Conservation (phyloP, 2,329 filamentous ascomycete genomes). For the Fusarium brevicatenulatum region DNA sequence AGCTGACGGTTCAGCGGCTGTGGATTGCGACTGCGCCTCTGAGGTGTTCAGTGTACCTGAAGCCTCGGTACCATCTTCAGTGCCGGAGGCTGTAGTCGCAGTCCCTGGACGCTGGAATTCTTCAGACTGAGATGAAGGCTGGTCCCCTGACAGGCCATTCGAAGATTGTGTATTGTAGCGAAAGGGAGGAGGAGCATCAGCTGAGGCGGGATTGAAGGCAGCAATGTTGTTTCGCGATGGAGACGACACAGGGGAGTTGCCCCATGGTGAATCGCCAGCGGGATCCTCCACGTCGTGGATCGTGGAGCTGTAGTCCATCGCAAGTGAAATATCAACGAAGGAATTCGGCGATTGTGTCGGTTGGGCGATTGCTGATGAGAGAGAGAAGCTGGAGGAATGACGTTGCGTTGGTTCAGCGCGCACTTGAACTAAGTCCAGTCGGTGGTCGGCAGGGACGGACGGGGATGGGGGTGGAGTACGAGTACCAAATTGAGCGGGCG, state of each 20-base stretch:
- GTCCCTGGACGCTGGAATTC: constrained; percentile 59
- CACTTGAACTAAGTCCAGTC: constrained; percentile 22
- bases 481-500: constrained; percentile 14
- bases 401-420: constrained; percentile 43
- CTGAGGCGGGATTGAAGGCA: constrained; percentile 54
- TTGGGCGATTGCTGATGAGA: constrained; percentile 22
- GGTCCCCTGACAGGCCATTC: constrained; percentile 55
- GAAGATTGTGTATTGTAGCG: constrained; percentile 56
- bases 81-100: constrained; percentile 58
- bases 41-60: constrained; percentile 42
- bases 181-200: constrained; percentile 55
- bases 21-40: constrained; percentile 33
- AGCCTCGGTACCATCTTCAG: constrained; percentile 53
- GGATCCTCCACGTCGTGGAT: constrained; percentile 66
- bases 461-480: constrained; percentile 27
- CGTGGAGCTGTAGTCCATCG: constrained; percentile 69
- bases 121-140: constrained; percentile 49
- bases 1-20: constrained; percentile 22
- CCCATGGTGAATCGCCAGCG: constrained; percentile 65
- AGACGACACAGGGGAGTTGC: constrained; percentile 62
- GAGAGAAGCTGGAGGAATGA: constrained; percentile 36
- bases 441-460: constrained; percentile 36
- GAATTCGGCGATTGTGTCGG: constrained; percentile 10
- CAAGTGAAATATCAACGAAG: constrained; percentile 24
- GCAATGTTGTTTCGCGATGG: constrained; percentile 59